phyloP scores from a whole-genome alignment of 306 rosid genomes.

The Acacia acuminata region DNA sequence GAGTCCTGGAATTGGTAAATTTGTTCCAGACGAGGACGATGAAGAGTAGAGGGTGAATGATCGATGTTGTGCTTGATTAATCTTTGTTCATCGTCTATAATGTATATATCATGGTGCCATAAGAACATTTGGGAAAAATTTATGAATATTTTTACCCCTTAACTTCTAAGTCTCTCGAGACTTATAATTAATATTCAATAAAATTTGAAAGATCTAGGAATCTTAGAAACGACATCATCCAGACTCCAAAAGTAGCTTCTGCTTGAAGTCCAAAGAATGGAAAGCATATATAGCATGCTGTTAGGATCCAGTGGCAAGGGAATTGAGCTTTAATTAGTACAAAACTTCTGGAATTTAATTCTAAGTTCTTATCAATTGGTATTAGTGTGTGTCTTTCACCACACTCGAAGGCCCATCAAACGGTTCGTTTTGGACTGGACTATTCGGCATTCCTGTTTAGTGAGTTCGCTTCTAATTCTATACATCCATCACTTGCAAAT shows the following conservation, averaged over 20 bases:
- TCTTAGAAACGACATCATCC: neutral
- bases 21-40: conserved; percentile 71
- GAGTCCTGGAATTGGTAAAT: conserved; percentile 94
- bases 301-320: neutral
- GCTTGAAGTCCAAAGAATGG: neutral
- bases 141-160: no score
- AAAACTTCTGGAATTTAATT: neutral
- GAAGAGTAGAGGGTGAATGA: conserved; percentile 44
- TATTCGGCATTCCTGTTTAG: neutral
- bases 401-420: neutral
- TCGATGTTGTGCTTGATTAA: conserved; percentile 13
- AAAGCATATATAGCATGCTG: neutral
- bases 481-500: neutral
- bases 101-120: no score
- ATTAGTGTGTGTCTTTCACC: neutral
- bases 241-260: conserved; percentile 3
- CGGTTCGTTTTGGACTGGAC: neutral
- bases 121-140: no score
- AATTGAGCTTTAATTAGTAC: neutral
- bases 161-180: no score
- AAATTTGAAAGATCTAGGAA: neutral
- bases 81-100: no score
- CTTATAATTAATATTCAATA: no score
- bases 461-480: neutral
- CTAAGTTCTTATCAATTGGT: neutral